A percentile compares a stretch with the other conserved stretches of the same genome.
These are phyloP conservation scores for Elaeagnus macrophylla DNA, from an alignment of 306 rosid species.

Conservation along the genomic window DNA sequence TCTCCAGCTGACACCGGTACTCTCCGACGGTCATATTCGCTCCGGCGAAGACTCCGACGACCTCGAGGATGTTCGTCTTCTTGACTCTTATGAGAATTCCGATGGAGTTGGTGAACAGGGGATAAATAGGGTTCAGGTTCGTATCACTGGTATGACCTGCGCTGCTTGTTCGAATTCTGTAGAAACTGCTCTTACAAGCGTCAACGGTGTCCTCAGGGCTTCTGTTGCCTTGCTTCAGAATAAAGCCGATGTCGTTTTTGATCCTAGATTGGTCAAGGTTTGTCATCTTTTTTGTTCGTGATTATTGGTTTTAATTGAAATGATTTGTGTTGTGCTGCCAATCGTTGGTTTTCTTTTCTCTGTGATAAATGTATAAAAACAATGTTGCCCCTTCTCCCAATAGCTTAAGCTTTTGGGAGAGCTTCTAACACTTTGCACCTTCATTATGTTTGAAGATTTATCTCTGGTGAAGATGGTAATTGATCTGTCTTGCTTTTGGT, in stretches of 20 bases:
- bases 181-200: slow-evolving; percentile 53
- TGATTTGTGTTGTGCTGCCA: background rate
- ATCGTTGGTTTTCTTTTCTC: background rate
- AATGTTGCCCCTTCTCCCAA: too few species aligned
- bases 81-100: slow-evolving; percentile 50
- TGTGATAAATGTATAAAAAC: too few species aligned
- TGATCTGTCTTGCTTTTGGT: background rate
- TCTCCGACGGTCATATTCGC: slow-evolving; percentile 9
- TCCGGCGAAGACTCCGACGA: slow-evolving; percentile 29
- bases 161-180: slow-evolving; percentile 94
- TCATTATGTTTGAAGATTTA: slow-evolving; percentile 10
- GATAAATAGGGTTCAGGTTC: slow-evolving; percentile 53
- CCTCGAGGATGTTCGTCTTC: slow-evolving; percentile 63
- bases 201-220: slow-evolving; percentile 60
- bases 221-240: slow-evolving; percentile 90
- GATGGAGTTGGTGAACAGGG: slow-evolving; percentile 19
- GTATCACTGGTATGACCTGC: slow-evolving; percentile 88
- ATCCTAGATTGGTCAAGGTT: slow-evolving; percentile 68
- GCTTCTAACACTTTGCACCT: too few species aligned
- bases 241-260: slow-evolving; percentile 79
- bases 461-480: background rate
- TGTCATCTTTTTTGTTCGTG: slow-evolving; percentile 2
- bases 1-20: slow-evolving; percentile 41
- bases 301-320: background rate
- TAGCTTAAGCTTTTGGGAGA: too few species aligned